These are phyloP conservation scores for Priceomyces castillae DNA, from an alignment of 805 yeast genomes.

Conservation along the genomic window DNA sequence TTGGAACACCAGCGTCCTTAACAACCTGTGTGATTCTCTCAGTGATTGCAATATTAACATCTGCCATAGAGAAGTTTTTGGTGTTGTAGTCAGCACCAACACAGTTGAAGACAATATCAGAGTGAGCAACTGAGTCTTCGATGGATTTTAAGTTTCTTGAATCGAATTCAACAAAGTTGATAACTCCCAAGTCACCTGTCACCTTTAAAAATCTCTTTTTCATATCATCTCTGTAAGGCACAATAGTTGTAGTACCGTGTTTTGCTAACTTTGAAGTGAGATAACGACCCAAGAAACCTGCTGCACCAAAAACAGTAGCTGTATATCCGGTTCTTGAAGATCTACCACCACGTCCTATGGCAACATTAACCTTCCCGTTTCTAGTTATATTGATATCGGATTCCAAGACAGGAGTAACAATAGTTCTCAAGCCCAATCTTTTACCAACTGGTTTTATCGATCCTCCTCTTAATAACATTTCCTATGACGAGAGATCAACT, in stretches of 20 bases:
- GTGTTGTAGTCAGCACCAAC: conserved; percentile 75
- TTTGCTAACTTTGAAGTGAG: conserved; percentile 70
- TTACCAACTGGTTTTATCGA: conserved; percentile 15
- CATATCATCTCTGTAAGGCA: conserved; percentile 80
- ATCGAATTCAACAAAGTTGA: conserved; percentile 79
- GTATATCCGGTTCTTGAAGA: conserved; percentile 86
- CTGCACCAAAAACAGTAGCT: conserved; percentile 83
- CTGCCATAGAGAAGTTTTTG: conserved; percentile 79
- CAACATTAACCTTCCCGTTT: conserved; percentile 67
- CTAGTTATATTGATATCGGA: conserved; percentile 71
- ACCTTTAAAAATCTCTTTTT: conserved; percentile 76
- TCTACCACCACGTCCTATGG: conserved; percentile 78
- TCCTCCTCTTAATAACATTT: conserved; percentile 23
- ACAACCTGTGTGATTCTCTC: conserved; percentile 73
- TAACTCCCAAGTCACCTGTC: conserved; percentile 84
- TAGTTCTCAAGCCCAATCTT: conserved; percentile 23
- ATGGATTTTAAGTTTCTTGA: conserved; percentile 72
- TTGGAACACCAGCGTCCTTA: conserved; percentile 66
- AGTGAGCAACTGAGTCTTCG: conserved; percentile 72
- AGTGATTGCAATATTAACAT: conserved; percentile 76
- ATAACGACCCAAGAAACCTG: conserved; percentile 76
- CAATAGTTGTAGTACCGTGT: conserved; percentile 75
- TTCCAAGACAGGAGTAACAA: conserved; percentile 42
- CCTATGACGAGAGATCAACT: neutral
- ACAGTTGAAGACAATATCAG: conserved; percentile 80